These are phyloP conservation scores for Sporisorium scitamineum DNA, from an alignment of 1,284 basidiomycete genomes.

Conservation along the genomic window DNA sequence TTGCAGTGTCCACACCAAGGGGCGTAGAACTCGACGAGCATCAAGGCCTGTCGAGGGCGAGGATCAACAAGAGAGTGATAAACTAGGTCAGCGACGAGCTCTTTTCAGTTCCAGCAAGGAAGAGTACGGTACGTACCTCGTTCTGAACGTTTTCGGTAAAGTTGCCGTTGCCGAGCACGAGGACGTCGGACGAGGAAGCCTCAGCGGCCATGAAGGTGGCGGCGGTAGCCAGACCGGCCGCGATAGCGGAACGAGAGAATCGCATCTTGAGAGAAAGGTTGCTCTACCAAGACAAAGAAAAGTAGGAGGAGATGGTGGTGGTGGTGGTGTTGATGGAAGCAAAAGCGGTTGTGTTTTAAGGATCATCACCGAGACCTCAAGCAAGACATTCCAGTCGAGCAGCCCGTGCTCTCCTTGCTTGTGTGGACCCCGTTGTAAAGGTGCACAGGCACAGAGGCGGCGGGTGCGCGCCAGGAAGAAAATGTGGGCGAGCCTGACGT, in stretches of 20 bases:
- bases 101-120: neutral
- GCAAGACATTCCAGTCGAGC: neutral
- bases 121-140: constrained; percentile 65
- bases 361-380: neutral
- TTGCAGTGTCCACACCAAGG: constrained; percentile 86
- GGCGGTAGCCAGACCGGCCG: constrained; percentile 55
- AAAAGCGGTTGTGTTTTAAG: neutral
- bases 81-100: neutral
- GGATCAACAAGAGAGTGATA: neutral
- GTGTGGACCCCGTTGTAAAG: neutral
- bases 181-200: constrained; percentile 80
- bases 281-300: neutral
- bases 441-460: neutral
- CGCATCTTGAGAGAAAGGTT: constrained; percentile 36
- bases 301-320: neutral
- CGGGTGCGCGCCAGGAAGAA: neutral
- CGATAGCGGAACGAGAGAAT: constrained; percentile 50
- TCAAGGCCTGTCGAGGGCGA: constrained; percentile 75
- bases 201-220: constrained; percentile 72
- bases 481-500: neutral
- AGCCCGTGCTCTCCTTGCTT: neutral
- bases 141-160: constrained; percentile 80
- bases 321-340: neutral
- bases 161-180: constrained; percentile 78
- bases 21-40: constrained; percentile 96